Conservation (phyloP, 2,329 filamentous ascomycete species). For the Penicillium psychrosexuale region DNA sequence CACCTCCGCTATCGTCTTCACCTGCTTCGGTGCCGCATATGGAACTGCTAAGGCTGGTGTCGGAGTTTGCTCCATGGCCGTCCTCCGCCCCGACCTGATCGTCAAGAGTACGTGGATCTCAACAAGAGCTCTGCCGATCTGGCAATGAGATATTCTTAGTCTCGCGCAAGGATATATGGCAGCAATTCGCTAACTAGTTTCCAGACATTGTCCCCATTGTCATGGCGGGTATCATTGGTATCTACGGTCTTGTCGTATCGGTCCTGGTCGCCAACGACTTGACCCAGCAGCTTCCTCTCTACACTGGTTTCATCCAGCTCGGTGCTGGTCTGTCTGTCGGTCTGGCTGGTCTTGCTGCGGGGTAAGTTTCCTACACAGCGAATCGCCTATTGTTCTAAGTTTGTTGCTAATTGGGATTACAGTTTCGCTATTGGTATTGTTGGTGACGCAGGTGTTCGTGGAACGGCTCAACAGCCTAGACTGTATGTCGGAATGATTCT, state of each 20-base stretch:
- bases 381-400: not conserved
- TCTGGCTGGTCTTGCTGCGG: slow-evolving; percentile 77
- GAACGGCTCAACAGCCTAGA: slow-evolving; percentile 52
- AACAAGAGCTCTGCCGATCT: slow-evolving; percentile 13
- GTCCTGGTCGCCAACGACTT: slow-evolving; percentile 81
- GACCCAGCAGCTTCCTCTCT: slow-evolving; percentile 68
- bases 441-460: slow-evolving; percentile 55
- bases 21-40: slow-evolving; percentile 93
- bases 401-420: slow-evolving; percentile 12
- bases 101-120: slow-evolving; percentile 81
- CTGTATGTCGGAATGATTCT: slow-evolving; percentile 97
- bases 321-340: slow-evolving; percentile 79
- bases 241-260: slow-evolving; percentile 88
- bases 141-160: not conserved
- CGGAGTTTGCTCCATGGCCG: slow-evolving; percentile 97
- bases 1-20: slow-evolving; percentile 92
- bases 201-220: slow-evolving; percentile 98
- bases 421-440: slow-evolving; percentile 84
- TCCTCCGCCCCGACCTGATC: slow-evolving; percentile 94
- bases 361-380: slow-evolving; percentile 35
- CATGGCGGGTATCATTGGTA: slow-evolving; percentile 99
- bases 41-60: slow-evolving; percentile 99
- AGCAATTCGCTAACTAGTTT: slow-evolving; percentile 15
- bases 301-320: slow-evolving; percentile 80
- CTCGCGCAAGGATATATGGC: not conserved